Conservation (phyloP, 495 filamentous ascomycete species). For the Podospora tetraspora region DNA sequence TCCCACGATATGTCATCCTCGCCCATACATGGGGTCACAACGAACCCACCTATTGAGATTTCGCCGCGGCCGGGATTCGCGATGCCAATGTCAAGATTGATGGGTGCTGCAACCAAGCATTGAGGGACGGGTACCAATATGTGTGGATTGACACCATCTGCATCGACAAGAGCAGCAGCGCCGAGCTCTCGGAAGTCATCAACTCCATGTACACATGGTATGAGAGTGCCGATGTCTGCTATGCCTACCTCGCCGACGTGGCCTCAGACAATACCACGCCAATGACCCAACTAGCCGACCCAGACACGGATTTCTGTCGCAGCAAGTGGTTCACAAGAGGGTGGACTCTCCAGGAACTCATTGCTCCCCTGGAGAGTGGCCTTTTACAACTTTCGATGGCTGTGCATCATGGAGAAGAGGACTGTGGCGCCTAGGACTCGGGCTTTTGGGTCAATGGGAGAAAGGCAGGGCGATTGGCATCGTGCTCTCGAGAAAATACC, state of each 20-base stretch:
- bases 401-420: constrained; percentile 15
- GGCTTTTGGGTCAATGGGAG: too few species aligned
- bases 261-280: neutral
- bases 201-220: constrained; percentile 17
- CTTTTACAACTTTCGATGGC: constrained; percentile 1
- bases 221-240: neutral
- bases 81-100: constrained; percentile 6
- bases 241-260: constrained; percentile 11
- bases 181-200: constrained; percentile 14
- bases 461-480: neutral
- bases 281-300: neutral
- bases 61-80: neutral
- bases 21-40: constrained; percentile 7
- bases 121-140: neutral
- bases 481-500: neutral
- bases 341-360: constrained; percentile 8
- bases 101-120: constrained; percentile 4
- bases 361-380: constrained; percentile 6
- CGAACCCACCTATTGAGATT: constrained; percentile 4
- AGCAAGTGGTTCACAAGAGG: neutral
- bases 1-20: constrained; percentile 9
- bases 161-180: constrained; percentile 19
- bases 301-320: neutral
- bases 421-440: too few species aligned
- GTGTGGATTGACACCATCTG: constrained; percentile 17